phyloP scores from a whole-genome alignment of 2,329 filamentous ascomycete species.

The Hymenoscyphus repandus region DNA sequence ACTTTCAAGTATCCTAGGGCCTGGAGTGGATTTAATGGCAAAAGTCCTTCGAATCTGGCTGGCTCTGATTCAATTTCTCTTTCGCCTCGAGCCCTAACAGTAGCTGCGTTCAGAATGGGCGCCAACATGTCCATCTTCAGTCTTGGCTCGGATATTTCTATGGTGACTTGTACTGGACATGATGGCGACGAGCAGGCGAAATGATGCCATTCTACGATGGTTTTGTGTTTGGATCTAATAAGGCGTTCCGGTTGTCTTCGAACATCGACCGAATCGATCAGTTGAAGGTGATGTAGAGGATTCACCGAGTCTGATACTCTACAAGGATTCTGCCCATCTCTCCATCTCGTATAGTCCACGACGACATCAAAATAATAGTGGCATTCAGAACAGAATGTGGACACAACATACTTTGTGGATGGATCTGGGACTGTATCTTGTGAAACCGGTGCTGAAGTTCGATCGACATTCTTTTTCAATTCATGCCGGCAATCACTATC shows the following conservation, averaged over 20 bases:
- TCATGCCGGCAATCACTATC: constrained; percentile 50
- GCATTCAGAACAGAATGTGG: constrained; percentile 57
- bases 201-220: constrained; percentile 36
- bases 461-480: constrained; percentile 50
- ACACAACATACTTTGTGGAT: constrained; percentile 47
- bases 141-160: constrained; percentile 48
- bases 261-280: constrained; percentile 34
- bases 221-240: constrained; percentile 25
- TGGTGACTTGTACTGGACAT: constrained; percentile 48
- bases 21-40: constrained; percentile 45
- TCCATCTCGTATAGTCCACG: constrained; percentile 44
- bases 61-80: constrained; percentile 45
- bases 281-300: constrained; percentile 57
- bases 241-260: constrained; percentile 28
- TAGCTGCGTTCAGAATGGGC: constrained; percentile 43
- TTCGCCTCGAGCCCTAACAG: constrained; percentile 48
- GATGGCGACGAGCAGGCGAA: constrained; percentile 55
- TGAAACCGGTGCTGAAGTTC: constrained; percentile 41
- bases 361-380: constrained; percentile 55
- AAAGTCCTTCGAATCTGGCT: constrained; percentile 44
- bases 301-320: constrained; percentile 37
- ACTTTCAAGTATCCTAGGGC: constrained; percentile 51
- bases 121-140: constrained; percentile 48
- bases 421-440: constrained; percentile 34
- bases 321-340: constrained; percentile 27